A percentile compares a stretch with the other conserved stretches of the same genome.
Evolutionary conservation across 176 grass and related monocot genomes (phyloP).

Genomic region (Oryza punctata): DNA sequence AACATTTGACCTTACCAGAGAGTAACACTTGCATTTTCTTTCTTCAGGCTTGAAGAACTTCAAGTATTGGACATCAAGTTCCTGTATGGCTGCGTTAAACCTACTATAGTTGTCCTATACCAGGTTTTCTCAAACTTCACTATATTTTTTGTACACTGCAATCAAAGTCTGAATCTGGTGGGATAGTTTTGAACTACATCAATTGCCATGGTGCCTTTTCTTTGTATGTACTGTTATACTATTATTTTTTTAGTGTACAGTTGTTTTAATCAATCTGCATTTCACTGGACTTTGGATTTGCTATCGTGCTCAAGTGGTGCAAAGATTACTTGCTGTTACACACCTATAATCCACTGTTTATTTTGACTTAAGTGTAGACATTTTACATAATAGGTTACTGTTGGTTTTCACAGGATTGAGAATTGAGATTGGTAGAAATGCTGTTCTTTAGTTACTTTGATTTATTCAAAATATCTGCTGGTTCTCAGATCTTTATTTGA

Average conservation of each 20-base stretch:
- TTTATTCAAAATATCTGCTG: neutral
- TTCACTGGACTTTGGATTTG: neutral
- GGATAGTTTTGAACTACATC: constrained; percentile 19
- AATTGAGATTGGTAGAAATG: neutral
- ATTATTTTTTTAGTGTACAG: constrained; percentile 10
- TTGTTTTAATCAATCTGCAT: neutral
- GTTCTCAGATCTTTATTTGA: neutral
- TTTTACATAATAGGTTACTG: constrained; percentile 3
- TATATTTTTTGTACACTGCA: neutral
- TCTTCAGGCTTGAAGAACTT: constrained; percentile 92
- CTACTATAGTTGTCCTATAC: constrained; percentile 91
- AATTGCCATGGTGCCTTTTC: neutral
- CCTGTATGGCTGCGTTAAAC: constrained; percentile 86
- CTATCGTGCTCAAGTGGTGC: neutral
- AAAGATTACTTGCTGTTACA: constrained; percentile 14
- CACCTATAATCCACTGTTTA: constrained; percentile 13
- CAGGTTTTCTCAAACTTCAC: constrained; percentile 57
- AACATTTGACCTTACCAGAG: neutral
- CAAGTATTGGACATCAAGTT: constrained; percentile 98
- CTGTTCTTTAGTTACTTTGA: constrained; percentile 17
- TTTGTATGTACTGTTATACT: neutral
- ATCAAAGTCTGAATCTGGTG: neutral
- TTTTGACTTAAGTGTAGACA: neutral
- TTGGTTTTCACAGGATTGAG: neutral
- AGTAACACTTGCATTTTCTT: constrained; percentile 29